Conservation (phyloP, 192 early-diverging fungal genomes). For the Backusella liffmaniae region DNA sequence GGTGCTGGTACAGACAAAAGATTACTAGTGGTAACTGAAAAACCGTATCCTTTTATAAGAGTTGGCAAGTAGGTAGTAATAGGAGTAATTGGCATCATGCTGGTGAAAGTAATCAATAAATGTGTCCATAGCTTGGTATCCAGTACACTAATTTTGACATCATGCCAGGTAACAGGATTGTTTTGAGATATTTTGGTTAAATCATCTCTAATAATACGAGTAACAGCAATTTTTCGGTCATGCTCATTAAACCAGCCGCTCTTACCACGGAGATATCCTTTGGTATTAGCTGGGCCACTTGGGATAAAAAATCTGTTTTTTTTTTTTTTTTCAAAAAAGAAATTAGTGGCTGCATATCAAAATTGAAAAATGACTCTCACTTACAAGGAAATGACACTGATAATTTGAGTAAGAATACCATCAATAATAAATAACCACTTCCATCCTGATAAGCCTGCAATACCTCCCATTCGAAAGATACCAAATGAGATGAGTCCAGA, state of each 20-base stretch:
- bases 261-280: conserved; percentile 33
- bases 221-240: conserved; percentile 54
- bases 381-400: conserved; percentile 47
- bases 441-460: conserved; percentile 56
- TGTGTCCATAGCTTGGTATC: conserved; percentile 29
- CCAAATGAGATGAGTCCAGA: conserved; percentile 57
- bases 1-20: conserved; percentile 18
- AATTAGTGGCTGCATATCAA: neutral
- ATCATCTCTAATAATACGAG: conserved; percentile 61
- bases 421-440: conserved; percentile 67
- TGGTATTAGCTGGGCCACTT: conserved; percentile 36
- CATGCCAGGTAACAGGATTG: conserved; percentile 10
- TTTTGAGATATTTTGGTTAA: conserved; percentile 41
- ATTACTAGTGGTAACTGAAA: conserved; percentile 21
- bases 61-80: conserved; percentile 20
- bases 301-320: conserved; percentile 49
- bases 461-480: conserved; percentile 54
- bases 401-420: conserved; percentile 51
- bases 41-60: conserved; percentile 17
- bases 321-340: neutral
- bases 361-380: neutral
- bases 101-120: conserved; percentile 25
- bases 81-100: conserved; percentile 19
- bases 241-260: conserved; percentile 48
- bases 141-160: conserved; percentile 1